Evolutionary conservation across 2,329 filamentous ascomycete genomes (phyloP).

Genomic region (Reticulascus tulasneorum): DNA sequence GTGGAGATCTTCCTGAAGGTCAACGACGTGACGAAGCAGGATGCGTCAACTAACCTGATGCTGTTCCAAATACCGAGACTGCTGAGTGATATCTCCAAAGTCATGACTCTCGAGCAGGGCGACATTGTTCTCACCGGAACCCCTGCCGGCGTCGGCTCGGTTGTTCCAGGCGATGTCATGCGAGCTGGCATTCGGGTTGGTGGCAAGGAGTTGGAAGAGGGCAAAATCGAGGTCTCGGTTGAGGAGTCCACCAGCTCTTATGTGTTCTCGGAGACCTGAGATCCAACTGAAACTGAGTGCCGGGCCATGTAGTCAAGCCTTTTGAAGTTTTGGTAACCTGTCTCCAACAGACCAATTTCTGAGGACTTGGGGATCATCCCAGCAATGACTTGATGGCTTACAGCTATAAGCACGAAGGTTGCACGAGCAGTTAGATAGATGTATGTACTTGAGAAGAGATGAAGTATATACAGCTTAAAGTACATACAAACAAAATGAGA

Average conservation of each 20-base stretch:
- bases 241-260: constrained; percentile 76
- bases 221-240: constrained; percentile 77
- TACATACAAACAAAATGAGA: too few species aligned
- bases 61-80: constrained; percentile 86
- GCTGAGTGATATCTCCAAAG: constrained; percentile 84
- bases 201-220: constrained; percentile 81
- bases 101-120: constrained; percentile 89
- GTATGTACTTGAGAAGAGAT: too few species aligned
- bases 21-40: constrained; percentile 73
- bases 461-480: too few species aligned
- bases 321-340: too few species aligned
- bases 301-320: too few species aligned
- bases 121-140: constrained; percentile 96
- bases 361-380: too few species aligned
- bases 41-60: constrained; percentile 90
- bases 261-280: constrained; percentile 68
- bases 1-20: constrained; percentile 82
- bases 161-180: constrained; percentile 83
- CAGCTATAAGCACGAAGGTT: too few species aligned
- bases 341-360: too few species aligned
- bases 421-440: too few species aligned
- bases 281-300: too few species aligned
- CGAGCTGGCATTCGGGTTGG: constrained; percentile 74
- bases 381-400: too few species aligned
- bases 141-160: constrained; percentile 88